Evolutionary conservation across 768 basidiomycete genomes (phyloP).

Genomic region (Exsudoporus frostii): DNA sequence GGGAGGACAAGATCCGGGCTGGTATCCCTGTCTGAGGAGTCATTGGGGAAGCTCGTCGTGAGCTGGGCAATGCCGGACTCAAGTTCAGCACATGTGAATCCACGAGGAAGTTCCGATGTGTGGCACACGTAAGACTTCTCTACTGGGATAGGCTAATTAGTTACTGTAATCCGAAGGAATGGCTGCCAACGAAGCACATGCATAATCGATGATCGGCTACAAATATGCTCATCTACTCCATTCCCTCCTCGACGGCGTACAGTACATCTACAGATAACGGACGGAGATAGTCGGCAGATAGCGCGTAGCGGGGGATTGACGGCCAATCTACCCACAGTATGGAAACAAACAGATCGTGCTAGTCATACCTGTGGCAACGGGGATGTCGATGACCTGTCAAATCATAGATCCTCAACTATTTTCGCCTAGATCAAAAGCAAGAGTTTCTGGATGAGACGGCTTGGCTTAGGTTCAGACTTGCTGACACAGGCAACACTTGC

Average conservation of each 20-base stretch:
- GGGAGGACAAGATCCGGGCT: background rate
- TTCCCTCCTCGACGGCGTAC: background rate
- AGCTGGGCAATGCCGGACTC: background rate
- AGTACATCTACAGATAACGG: background rate
- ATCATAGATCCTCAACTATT: background rate
- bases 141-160: background rate
- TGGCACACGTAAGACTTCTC: background rate
- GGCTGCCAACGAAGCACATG: background rate
- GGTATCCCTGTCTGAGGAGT: background rate
- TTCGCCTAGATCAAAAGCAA: background rate
- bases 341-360: background rate
- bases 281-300: background rate
- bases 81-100: background rate
- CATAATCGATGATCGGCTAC: constrained; percentile 1
- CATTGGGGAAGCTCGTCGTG: background rate
- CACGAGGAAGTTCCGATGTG: constrained; percentile 3
- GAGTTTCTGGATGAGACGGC: background rate
- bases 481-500: background rate
- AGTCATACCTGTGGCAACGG: background rate
- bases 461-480: background rate
- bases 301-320: background rate
- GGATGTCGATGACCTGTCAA: background rate
- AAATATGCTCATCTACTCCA: background rate
- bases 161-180: background rate
- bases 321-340: background rate